phyloP scores from a whole-genome alignment of 441 rosid genomes.

The Brassica hybrid region DNA sequence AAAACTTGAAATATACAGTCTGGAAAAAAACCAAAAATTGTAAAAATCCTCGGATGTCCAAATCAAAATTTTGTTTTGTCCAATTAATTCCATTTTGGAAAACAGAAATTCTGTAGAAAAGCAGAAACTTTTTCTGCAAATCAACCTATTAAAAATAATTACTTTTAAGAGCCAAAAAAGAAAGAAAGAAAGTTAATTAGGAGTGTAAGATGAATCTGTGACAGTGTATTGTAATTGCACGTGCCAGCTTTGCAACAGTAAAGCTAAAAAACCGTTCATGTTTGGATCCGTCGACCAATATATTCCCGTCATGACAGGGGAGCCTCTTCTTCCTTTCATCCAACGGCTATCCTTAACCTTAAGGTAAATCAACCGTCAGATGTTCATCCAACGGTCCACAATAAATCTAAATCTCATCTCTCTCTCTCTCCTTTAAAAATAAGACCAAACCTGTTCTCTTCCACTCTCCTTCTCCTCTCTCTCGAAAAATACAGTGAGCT shows the following conservation, averaged over 20 bases:
- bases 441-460: conserved; percentile 36
- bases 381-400: conserved; percentile 53
- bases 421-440: conserved; percentile 40
- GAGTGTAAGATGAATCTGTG: background rate
- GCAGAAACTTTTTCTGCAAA: conserved; percentile 20
- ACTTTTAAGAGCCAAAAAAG: conserved; percentile 6
- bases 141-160: background rate
- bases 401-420: conserved; percentile 42
- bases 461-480: conserved; percentile 22
- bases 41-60: background rate
- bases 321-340: conserved; percentile 39
- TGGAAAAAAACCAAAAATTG: background rate
- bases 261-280: conserved; percentile 44
- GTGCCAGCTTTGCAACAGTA: conserved; percentile 41
- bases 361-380: conserved; percentile 41
- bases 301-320: conserved; percentile 43
- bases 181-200: background rate
- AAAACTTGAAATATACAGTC: background rate
- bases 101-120: background rate
- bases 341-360: conserved; percentile 51
- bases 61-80: background rate
- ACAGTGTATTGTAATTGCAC: conserved; percentile 34
- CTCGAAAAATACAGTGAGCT: conserved; percentile 19
- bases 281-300: conserved; percentile 46
- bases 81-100: background rate